These are phyloP conservation scores for Macrophomina tecta DNA, from an alignment of 2,329 filamentous ascomycete species.

Conservation along the genomic window DNA sequence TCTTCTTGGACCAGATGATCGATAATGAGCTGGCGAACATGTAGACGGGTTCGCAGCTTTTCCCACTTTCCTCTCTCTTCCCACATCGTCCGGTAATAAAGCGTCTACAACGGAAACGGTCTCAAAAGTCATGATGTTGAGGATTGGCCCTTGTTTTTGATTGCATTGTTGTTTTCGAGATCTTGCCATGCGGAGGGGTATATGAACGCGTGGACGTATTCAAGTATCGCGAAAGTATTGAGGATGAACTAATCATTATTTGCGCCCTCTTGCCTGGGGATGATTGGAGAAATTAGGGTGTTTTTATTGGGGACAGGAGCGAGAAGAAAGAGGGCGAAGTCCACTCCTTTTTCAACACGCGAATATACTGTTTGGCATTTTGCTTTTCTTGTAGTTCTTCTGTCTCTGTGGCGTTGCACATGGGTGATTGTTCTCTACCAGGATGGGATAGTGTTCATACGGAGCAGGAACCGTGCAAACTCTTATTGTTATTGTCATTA, in stretches of 20 bases:
- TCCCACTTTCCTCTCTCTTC: background rate
- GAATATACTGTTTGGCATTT: background rate
- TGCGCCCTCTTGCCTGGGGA: background rate
- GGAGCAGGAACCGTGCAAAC: background rate
- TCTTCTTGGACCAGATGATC: constrained; percentile 91
- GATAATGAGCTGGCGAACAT: constrained; percentile 93
- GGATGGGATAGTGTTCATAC: constrained; percentile 3
- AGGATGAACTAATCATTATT: background rate
- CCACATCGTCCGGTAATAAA: background rate
- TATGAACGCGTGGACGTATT: background rate
- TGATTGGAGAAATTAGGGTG: background rate
- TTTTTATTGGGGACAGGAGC: background rate
- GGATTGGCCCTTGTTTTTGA: background rate
- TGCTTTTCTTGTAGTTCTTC: background rate
- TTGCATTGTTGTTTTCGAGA: constrained; percentile 2
- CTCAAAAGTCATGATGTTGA: constrained; percentile 17
- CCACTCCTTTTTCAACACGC: constrained; percentile 7
- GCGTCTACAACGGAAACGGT: constrained; percentile 4
- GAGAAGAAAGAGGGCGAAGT: background rate
- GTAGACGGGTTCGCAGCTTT: constrained; percentile 53
- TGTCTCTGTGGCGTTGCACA: constrained; percentile 1
- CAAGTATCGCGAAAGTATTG: background rate
- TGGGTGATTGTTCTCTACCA: background rate
- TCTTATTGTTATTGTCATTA: too few relatives aligned
- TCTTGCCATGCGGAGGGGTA: background rate